Evolutionary conservation across 371 early-diverging fungal genomes (phyloP).

Genomic region (Haplosporangium sp.): DNA sequence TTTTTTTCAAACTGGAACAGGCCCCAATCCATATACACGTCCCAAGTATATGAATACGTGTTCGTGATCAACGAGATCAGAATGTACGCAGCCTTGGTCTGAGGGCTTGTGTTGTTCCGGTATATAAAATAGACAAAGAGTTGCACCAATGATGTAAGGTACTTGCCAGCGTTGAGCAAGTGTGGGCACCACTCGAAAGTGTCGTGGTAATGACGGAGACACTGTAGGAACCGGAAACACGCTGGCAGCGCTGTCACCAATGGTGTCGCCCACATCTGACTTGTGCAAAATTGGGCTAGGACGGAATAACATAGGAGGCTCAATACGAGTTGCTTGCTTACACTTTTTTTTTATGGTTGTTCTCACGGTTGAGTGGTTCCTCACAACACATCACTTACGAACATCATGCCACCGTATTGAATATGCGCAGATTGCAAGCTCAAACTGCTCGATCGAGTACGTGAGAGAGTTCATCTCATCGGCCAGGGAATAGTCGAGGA

Average conservation of each 20-base stretch:
- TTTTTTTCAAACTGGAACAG: slow-evolving; percentile 67
- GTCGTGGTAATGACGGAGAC: slow-evolving; percentile 64
- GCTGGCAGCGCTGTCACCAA: slow-evolving; percentile 71
- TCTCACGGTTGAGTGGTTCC: not conserved
- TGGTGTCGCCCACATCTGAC: slow-evolving; percentile 70
- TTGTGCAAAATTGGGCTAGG: slow-evolving; percentile 60
- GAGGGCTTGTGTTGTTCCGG: slow-evolving; percentile 19
- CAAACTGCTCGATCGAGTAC: slow-evolving; percentile 75
- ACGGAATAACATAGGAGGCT: not conserved
- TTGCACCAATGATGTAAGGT: slow-evolving; percentile 31
- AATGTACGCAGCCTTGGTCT: slow-evolving; percentile 58
- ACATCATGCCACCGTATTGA: slow-evolving; percentile 63
- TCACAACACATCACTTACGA: slow-evolving; percentile 48
- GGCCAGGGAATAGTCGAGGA: slow-evolving; percentile 88
- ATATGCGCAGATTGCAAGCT: slow-evolving; percentile 76
- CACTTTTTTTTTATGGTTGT: no score
- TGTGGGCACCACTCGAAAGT: slow-evolving; percentile 80
- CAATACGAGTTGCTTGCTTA: no score
- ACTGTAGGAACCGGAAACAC: slow-evolving; percentile 72
- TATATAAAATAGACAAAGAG: slow-evolving; percentile 46
- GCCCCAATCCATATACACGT: slow-evolving; percentile 92
- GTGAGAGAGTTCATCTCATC: slow-evolving; percentile 83
- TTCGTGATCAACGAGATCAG: slow-evolving; percentile 68
- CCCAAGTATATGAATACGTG: slow-evolving; percentile 83
- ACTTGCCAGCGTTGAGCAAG: slow-evolving; percentile 75